Conservation (phyloP, 83 land plant genomes). For the Thuja plicata region DNA sequence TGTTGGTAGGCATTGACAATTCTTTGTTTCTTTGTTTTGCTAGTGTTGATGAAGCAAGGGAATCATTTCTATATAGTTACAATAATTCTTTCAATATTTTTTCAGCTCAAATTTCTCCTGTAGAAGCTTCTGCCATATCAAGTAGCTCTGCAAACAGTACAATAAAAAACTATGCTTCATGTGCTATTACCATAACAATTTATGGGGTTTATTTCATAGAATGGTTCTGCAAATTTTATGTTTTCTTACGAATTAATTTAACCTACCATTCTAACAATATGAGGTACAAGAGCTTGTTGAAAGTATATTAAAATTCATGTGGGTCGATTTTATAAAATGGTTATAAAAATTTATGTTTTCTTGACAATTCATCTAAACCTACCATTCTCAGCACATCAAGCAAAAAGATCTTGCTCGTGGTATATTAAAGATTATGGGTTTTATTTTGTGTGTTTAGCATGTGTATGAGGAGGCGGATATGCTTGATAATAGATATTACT, state of each 20-base stretch:
- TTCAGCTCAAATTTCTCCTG: conserved; percentile 49
- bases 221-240: not conserved
- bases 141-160: conserved; percentile 21
- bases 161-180: no score
- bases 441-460: no score
- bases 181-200: no score
- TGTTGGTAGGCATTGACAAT: not conserved
- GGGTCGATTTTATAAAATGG: no score
- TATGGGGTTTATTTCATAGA: no score
- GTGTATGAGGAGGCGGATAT: not conserved
- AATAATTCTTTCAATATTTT: conserved; percentile 76
- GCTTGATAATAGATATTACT: not conserved
- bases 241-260: no score
- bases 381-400: not conserved
- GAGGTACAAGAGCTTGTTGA: not conserved
- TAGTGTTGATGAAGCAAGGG: conserved; percentile 53
- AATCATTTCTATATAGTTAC: conserved; percentile 60
- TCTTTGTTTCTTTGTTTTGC: not conserved
- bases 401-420: no score
- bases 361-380: no score
- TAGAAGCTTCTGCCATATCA: conserved; percentile 51
- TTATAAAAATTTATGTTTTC: no score
- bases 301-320: no score
- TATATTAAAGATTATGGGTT: not conserved
- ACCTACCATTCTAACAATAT: not conserved